Evolutionary conservation across 345 rosid species (phyloP).

Genomic region (Brassica napus): DNA sequence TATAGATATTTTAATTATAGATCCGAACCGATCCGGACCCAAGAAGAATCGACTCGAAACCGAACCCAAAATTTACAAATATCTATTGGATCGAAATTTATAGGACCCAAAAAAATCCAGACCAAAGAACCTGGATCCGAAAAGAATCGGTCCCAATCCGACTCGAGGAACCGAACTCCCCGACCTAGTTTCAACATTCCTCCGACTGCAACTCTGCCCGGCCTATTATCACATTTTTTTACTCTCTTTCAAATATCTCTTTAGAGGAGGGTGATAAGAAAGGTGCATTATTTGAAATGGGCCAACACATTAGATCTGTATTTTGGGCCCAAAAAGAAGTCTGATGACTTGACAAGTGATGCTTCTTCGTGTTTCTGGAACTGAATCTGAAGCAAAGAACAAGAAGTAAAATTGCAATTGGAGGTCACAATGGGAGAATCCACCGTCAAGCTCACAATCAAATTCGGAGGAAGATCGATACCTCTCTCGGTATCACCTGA

Average conservation of each 20-base stretch:
- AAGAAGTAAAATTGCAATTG: slow-evolving; percentile 7
- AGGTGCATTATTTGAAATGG: not conserved
- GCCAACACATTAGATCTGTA: not conserved
- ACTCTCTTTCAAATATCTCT: not conserved
- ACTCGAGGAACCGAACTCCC: too few relatives aligned
- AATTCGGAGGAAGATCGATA: slow-evolving; percentile 68
- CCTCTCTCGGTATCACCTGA: slow-evolving; percentile 55
- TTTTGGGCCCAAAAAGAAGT: slow-evolving; percentile 5
- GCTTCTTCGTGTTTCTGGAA: not conserved
- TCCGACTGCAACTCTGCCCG: not conserved
- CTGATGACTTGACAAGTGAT: not conserved
- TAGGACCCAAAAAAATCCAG: too few relatives aligned
- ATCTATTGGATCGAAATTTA: too few relatives aligned
- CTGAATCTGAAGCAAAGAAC: not conserved
- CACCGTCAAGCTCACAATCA: slow-evolving; percentile 54
- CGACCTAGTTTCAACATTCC: not conserved
- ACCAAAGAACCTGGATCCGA: too few relatives aligned
- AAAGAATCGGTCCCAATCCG: too few relatives aligned
- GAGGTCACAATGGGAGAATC: slow-evolving; percentile 35
- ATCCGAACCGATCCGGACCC: too few relatives aligned
- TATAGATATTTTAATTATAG: too few relatives aligned
- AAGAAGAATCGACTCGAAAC: too few relatives aligned
- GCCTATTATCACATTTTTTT: not conserved
- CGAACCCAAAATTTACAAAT: too few relatives aligned
- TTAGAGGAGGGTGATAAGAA: too few relatives aligned